Base-by-base conservation (phyloP, 306 rosid genomes). In the Glycyrrhiza uralensis region DNA sequence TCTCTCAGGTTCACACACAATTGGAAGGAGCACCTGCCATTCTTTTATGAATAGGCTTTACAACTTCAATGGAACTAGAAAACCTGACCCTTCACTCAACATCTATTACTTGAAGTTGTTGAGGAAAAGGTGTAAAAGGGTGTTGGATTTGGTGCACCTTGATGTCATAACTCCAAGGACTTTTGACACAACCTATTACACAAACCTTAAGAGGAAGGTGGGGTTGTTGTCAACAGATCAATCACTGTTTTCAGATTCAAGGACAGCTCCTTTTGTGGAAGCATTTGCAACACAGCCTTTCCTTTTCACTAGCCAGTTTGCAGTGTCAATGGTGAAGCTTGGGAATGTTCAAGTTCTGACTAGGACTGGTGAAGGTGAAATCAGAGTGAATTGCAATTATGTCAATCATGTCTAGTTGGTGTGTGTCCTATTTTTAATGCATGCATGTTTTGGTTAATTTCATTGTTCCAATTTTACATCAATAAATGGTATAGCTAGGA, bases 331-430 rank as follows among this genome's bases (percentile, higher is more conserved):
- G 97, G 86, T 86, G 71, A 93, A 87, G 74, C 90, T 90, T 79
- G 98, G 98, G 60, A 93, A 93, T 77, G 90, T 93, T 20, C 87
- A 89, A 22, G 96, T 90, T 19, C 76, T 88, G n/a, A 87, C 93
- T 18, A 71, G 92, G 79, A 82, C 83, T 52, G 69, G 80, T 61
- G 85, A 85, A 66, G 98, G 98, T 6, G 96, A 93, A 73, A 86
- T 93, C 61, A 77, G 98, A 39, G 84, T 67, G 41, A 83, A 90
- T 28, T 93, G 98, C 85, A 90, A 78, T 62, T 83, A 70, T 85
- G 83, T 82, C 44, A 88, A 93, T 68, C 38, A 0, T 59, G 28
- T 18, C 22, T 85, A 36, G 69, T 26, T 26, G 10, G 10, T 42
- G 29, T n/a, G 24, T 35, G 29, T 28, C 13, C 11, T 7, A 3